phyloP scores from a whole-genome alignment of 2,329 filamentous ascomycete species.

The Drechslerella stenobrocha region DNA sequence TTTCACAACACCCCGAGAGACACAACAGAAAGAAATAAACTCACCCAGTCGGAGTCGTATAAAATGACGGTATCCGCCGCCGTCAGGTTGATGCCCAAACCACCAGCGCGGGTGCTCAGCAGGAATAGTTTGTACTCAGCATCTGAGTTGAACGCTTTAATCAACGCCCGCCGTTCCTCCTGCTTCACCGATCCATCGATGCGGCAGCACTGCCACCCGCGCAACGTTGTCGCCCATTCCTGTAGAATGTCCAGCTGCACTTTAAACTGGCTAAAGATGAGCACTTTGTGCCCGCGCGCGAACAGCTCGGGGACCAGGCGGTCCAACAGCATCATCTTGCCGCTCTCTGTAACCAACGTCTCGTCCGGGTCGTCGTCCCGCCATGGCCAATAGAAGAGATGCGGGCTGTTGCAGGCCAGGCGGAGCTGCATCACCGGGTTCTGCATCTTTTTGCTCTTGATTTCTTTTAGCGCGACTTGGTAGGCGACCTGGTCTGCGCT shows the following conservation, averaged over 20 bases:
- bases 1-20: no score
- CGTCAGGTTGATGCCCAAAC: slow-evolving; percentile 91
- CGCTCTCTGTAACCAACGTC: slow-evolving; percentile 78
- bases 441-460: slow-evolving; percentile 86
- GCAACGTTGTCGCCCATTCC: slow-evolving; percentile 78
- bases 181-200: slow-evolving; percentile 89
- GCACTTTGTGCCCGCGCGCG: slow-evolving; percentile 75
- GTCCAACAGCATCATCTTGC: slow-evolving; percentile 94
- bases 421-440: slow-evolving; percentile 92
- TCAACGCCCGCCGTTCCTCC: slow-evolving; percentile 69
- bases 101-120: slow-evolving; percentile 85
- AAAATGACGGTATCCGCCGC: slow-evolving; percentile 90
- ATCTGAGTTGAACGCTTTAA: slow-evolving; percentile 71
- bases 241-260: slow-evolving; percentile 89
- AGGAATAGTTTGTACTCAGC: slow-evolving; percentile 74
- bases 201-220: slow-evolving; percentile 78
- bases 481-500: slow-evolving; percentile 50
- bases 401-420: slow-evolving; percentile 87
- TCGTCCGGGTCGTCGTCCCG: slow-evolving; percentile 70
- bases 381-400: slow-evolving; percentile 97
- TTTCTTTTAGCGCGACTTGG: slow-evolving; percentile 62
- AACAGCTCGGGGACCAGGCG: slow-evolving; percentile 78
- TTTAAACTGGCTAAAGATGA: slow-evolving; percentile 97
- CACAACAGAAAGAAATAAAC: no score
- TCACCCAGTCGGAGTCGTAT: slow-evolving; percentile 67